phyloP scores from a whole-genome alignment of 1,284 basidiomycete genomes.

The Phellopilus nigrolimitatus region DNA sequence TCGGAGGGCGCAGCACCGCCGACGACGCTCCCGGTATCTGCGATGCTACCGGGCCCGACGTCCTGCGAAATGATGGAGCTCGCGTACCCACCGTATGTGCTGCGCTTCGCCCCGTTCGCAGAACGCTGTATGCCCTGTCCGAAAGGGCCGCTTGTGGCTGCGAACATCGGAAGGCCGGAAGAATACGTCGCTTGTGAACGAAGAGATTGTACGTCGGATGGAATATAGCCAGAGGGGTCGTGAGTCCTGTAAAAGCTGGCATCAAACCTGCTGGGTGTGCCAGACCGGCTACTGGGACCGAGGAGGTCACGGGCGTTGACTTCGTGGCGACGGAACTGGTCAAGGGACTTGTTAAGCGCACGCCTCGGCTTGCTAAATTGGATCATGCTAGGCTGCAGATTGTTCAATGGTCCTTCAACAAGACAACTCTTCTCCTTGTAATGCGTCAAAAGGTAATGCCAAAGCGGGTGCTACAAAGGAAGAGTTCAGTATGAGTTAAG shows the following conservation, averaged over 20 bases:
- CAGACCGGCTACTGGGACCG: constrained; percentile 53
- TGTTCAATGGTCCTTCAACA: constrained; percentile 95
- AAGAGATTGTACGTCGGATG: constrained; percentile 90
- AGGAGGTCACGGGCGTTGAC: constrained; percentile 62
- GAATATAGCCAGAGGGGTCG: constrained; percentile 91
- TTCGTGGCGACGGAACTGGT: constrained; percentile 87
- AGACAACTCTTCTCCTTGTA: constrained; percentile 96
- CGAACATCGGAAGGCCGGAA: constrained; percentile 84
- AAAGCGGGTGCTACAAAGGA: constrained; percentile 79
- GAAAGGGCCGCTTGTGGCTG: constrained; percentile 58
- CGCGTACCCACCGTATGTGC: constrained; percentile 80
- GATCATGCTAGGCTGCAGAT: constrained; percentile 97
- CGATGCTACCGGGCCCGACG: constrained; percentile 52
- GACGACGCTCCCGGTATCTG: constrained; percentile 57
- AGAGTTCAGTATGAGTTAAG: constrained; percentile 20
- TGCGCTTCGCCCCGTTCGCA: constrained; percentile 61
- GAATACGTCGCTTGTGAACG: constrained; percentile 93
- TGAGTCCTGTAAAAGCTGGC: constrained; percentile 93
- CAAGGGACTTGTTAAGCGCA: constrained; percentile 79
- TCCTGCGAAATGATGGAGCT: constrained; percentile 91
- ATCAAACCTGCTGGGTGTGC: constrained; percentile 89
- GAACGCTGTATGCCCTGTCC: constrained; percentile 57
- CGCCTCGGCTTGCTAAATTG: constrained; percentile 96
- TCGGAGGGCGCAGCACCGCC: constrained; percentile 44
- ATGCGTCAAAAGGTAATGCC: constrained; percentile 97